These are phyloP conservation scores for Candida buenavistaensis DNA, from an alignment of 1,139 yeast genomes.

Conservation along the genomic window DNA sequence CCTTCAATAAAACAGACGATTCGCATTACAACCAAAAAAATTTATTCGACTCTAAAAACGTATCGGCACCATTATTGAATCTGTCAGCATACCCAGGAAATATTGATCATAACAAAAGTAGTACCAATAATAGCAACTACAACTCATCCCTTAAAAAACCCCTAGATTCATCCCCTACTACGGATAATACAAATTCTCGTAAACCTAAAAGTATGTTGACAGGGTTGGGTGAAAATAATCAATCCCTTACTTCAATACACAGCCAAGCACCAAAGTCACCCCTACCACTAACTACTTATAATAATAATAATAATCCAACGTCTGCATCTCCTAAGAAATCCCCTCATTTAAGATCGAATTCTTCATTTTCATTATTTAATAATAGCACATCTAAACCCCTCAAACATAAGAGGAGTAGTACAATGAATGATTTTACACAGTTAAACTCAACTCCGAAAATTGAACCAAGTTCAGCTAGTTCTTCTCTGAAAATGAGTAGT, in stretches of 20 bases:
- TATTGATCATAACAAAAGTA: conserved; percentile 1
- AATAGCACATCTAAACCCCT: conserved; percentile 9
- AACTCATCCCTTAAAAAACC: conserved; percentile 1
- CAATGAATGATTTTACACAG: conserved; percentile 16
- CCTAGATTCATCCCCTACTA: conserved; percentile 3
- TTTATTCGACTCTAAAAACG: conserved; percentile 4
- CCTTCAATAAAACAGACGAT: not conserved
- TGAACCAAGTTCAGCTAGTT: conserved; percentile 7
- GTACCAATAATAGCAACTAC: not conserved
- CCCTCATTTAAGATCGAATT: conserved; percentile 31
- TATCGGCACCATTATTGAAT: conserved; percentile 6
- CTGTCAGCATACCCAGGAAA: conserved; percentile 3
- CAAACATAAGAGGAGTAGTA: conserved; percentile 28
- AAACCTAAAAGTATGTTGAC: conserved; percentile 14
- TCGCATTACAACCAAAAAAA: conserved; percentile 3
- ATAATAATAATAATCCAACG: not conserved
- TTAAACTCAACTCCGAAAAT: conserved; percentile 4
- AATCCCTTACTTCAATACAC: conserved; percentile 4
- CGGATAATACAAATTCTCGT: conserved; percentile 3
- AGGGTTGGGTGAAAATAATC: conserved; percentile 4
- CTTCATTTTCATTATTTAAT: conserved; percentile 26
- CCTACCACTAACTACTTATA: conserved; percentile 4
- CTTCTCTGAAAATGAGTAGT: conserved; percentile 7
- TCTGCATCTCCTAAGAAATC: conserved; percentile 20
- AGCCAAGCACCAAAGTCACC: conserved; percentile 7